Conservation (phyloP, 78 protist genomes). For the Pigoraptor vietnamica region DNA sequence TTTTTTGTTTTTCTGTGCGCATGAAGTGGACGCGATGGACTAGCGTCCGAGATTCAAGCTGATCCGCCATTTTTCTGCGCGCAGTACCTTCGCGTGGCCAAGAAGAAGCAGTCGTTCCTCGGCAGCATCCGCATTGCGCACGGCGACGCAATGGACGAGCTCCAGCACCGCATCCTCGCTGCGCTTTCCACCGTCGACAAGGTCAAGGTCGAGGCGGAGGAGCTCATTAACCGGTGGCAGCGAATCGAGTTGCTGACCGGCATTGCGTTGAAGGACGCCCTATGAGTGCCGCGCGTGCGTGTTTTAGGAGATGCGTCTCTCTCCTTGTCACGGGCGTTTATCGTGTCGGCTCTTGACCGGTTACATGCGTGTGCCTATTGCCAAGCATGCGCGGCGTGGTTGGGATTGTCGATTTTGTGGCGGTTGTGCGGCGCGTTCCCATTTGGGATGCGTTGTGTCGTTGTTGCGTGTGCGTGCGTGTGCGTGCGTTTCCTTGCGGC, state of each 20-base stretch:
- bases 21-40: too few relatives aligned
- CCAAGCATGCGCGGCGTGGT: too few relatives aligned
- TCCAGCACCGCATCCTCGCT: not conserved
- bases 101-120: not conserved
- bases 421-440: too few relatives aligned
- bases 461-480: too few relatives aligned
- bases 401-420: too few relatives aligned
- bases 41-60: not conserved
- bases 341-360: too few relatives aligned
- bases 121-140: not conserved
- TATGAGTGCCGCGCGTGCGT: not conserved
- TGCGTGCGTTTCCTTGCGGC: too few relatives aligned
- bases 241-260: not conserved
- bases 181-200: not conserved
- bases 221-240: not conserved
- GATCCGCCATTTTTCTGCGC: not conserved
- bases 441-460: too few relatives aligned
- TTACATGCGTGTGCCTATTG: too few relatives aligned
- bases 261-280: not conserved
- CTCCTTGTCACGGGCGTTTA: too few relatives aligned
- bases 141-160: not conserved
- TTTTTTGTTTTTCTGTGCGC: too few relatives aligned
- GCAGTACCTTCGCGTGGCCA: not conserved
- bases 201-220: not conserved
- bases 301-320: too few relatives aligned